Evolutionary conservation across 208 protist species (phyloP).

Genomic region (Trichomonas gallinae): DNA sequence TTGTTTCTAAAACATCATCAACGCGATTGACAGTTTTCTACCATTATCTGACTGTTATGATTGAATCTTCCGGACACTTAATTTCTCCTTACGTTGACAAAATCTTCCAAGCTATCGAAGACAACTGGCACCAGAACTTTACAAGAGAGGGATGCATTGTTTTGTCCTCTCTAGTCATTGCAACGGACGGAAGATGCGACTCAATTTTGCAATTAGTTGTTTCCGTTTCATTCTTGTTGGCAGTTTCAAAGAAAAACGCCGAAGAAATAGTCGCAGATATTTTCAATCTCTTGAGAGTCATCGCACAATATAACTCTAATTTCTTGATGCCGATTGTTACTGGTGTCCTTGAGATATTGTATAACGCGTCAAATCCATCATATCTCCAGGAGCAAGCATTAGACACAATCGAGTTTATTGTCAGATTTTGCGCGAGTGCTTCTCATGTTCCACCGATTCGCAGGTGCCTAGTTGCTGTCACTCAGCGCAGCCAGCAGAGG

Average conservation of each 20-base stretch:
- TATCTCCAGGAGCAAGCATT: neutral
- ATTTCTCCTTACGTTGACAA: neutral
- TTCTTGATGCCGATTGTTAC: neutral
- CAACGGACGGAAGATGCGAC: neutral
- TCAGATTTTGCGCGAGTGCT: neutral
- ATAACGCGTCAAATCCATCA: neutral
- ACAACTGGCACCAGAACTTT: neutral
- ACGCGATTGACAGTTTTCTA: neutral
- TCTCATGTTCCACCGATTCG: neutral
- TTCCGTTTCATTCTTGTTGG: neutral
- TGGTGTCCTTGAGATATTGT: neutral
- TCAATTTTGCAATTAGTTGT: neutral
- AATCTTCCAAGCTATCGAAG: conserved; percentile 13
- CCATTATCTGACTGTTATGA: neutral
- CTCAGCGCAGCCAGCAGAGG: neutral
- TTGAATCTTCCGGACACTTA: neutral
- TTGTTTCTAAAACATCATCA: neutral
- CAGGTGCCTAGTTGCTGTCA: neutral
- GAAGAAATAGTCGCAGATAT: neutral
- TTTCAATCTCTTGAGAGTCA: neutral
- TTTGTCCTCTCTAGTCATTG: neutral
- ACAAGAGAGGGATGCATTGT: neutral
- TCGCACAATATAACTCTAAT: neutral
- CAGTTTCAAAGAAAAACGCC: neutral
- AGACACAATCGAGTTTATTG: neutral